These are phyloP conservation scores for Lobulomyces angularis DNA, from an alignment of 192 early-diverging fungal genomes.

Conservation along the genomic window DNA sequence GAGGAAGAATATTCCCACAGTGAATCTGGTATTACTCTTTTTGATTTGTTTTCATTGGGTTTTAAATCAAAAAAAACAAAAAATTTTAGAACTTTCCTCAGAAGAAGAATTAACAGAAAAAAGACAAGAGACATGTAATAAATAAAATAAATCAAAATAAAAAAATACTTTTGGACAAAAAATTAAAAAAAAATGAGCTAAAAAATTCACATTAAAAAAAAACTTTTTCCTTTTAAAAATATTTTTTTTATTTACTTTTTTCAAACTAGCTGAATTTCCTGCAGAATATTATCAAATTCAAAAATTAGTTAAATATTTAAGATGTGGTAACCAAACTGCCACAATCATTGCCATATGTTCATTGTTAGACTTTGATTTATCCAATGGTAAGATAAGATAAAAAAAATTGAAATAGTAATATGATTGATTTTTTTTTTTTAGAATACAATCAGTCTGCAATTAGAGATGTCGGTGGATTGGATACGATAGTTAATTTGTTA, in stretches of 20 bases:
- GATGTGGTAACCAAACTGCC: slow-evolving; percentile 51
- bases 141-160: too few relatives aligned
- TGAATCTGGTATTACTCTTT: slow-evolving; percentile 17
- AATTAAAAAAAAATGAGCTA: neutral
- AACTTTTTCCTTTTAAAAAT: neutral
- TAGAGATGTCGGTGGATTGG: slow-evolving; percentile 48
- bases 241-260: slow-evolving; percentile 8
- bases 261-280: slow-evolving; percentile 35
- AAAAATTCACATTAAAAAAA: neutral
- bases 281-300: slow-evolving; percentile 53
- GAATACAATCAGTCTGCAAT: slow-evolving; percentile 53
- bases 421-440: neutral
- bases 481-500: slow-evolving; percentile 47
- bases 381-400: slow-evolving; percentile 21
- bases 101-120: slow-evolving; percentile 47
- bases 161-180: neutral
- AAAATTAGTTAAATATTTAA: slow-evolving; percentile 50
- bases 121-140: slow-evolving; percentile 40
- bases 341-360: slow-evolving; percentile 57
- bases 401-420: slow-evolving; percentile 5
- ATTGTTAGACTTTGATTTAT: slow-evolving; percentile 48
- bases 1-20: slow-evolving; percentile 25
- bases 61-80: slow-evolving; percentile 1
- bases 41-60: neutral
- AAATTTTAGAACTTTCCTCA: slow-evolving; percentile 14